These are phyloP conservation scores for Haematococcus lacustris DNA, from an alignment of 139 green algal genomes.

Conservation along the genomic window DNA sequence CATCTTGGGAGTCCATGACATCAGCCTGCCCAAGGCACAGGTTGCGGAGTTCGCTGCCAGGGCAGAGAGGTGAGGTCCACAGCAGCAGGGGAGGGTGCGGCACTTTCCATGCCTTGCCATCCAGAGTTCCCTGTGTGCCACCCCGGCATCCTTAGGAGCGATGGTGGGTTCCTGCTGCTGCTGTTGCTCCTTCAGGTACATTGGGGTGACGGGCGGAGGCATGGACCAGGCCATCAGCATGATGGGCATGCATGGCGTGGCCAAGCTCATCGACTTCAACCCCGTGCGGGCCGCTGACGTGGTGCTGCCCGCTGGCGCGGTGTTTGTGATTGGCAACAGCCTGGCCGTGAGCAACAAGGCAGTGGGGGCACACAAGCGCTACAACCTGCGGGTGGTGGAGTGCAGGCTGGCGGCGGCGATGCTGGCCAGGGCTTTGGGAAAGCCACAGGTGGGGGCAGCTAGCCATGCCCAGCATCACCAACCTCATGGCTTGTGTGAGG, in stretches of 20 bases:
- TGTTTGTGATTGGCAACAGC: conserved; percentile 93
- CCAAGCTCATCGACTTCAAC: conserved; percentile 78
- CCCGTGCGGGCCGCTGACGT: conserved; percentile 79
- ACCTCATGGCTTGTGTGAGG: too few species aligned
- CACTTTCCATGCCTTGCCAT: too few species aligned
- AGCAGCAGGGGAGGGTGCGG: too few species aligned
- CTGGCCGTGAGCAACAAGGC: conserved; percentile 89
- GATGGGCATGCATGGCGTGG: conserved; percentile 64
- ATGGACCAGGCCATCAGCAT: conserved; percentile 97
- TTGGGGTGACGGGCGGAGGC: conserved; percentile 82
- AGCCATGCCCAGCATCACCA: too few species aligned
- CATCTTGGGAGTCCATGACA: conserved; percentile 53
- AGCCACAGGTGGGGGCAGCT: conserved; percentile 11
- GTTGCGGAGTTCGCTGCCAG: conserved; percentile 80
- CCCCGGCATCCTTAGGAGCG: too few species aligned
- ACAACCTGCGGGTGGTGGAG: conserved; percentile 97
- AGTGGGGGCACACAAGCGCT: conserved; percentile 68
- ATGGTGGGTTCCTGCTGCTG: not conserved
- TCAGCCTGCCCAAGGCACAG: conserved; percentile 47
- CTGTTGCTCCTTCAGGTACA: conserved; percentile 33
- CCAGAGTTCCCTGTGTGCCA: too few species aligned
- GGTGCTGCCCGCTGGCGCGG: conserved; percentile 62
- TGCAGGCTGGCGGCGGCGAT: conserved; percentile 78
- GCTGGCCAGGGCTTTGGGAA: conserved; percentile 60
- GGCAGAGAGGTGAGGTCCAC: conserved; percentile 27